Conservation (phyloP, 768 basidiomycete species). For the Pisolithus sp. region DNA sequence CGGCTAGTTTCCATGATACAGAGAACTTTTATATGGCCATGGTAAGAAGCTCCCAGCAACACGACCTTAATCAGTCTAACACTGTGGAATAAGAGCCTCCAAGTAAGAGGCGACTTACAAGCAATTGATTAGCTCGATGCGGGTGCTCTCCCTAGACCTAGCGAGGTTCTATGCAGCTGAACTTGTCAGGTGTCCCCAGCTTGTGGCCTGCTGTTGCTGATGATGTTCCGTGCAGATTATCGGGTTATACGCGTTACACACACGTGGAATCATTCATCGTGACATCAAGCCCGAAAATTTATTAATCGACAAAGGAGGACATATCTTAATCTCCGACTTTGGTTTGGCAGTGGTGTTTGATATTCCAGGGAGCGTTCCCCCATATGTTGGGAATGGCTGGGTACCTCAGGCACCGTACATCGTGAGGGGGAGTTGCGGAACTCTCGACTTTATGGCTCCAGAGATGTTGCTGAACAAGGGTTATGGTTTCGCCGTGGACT, state of each 20-base stretch:
- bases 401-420: conserved; percentile 5
- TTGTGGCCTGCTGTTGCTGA: not conserved
- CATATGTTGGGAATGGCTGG: conserved; percentile 1
- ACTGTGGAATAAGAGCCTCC: not conserved
- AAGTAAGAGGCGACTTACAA: conserved; percentile 7
- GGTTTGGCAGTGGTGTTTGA: conserved; percentile 40
- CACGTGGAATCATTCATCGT: conserved; percentile 59
- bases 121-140: not conserved
- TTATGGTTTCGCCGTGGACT: conserved; percentile 10
- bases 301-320: conserved; percentile 43
- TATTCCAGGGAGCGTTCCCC: not conserved
- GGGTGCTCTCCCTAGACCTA: conserved; percentile 1
- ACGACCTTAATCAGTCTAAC: not conserved
- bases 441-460: conserved; percentile 7
- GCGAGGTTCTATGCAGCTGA: conserved; percentile 6
- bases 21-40: conserved; percentile 6
- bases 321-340: conserved; percentile 56
- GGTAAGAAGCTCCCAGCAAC: conserved; percentile 1
- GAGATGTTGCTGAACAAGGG: conserved; percentile 1
- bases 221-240: conserved; percentile 13
- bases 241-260: conserved; percentile 40
- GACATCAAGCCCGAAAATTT: conserved; percentile 67
- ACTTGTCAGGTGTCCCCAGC: not conserved
- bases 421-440: conserved; percentile 2
- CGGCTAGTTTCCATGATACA: conserved; percentile 10